Percentiles rank a stretch among this genome's conserved stretches.
phyloP scores from a whole-genome alignment of 345 rosid species.

The Syzygium oleosum region DNA sequence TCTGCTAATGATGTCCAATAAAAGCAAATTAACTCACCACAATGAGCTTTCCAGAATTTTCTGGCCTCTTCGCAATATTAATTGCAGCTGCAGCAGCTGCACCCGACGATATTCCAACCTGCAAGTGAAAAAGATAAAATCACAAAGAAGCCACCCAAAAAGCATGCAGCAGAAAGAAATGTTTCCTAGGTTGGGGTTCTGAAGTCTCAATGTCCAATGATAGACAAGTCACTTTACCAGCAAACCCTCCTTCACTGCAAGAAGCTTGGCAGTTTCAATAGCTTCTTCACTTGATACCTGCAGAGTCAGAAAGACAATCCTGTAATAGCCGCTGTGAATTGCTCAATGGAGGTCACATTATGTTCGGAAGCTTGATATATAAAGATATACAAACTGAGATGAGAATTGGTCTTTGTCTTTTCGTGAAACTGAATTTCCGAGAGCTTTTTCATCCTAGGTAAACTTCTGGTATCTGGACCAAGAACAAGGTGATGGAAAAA shows the following conservation, averaged over 20 bases:
- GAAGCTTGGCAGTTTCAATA: constrained; percentile 63
- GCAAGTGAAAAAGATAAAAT: too few relatives aligned
- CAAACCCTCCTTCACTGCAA: constrained; percentile 71
- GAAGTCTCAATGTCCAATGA: too few relatives aligned
- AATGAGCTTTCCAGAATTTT: constrained; percentile 62
- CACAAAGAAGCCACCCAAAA: too few relatives aligned
- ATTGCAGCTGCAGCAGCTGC: constrained; percentile 67
- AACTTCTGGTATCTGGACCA: background rate
- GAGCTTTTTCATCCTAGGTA: background rate
- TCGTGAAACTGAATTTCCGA: background rate
- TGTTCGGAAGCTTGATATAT: background rate
- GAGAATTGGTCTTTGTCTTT: background rate
- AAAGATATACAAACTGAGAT: background rate
- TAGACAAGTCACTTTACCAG: constrained; percentile 35
- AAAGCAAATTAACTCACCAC: constrained; percentile 29
- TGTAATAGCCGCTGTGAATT: background rate
- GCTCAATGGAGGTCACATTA: background rate
- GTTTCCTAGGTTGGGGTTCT: too few relatives aligned
- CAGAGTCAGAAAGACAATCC: background rate
- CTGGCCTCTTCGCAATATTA: constrained; percentile 47
- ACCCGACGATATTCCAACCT: constrained; percentile 72
- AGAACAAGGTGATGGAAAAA: background rate
- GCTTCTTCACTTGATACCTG: constrained; percentile 78
- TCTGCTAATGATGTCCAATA: background rate
- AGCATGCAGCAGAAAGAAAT: too few relatives aligned